phyloP scores from a whole-genome alignment of 1,284 basidiomycete genomes.

The Malassezia yamatoensis region DNA sequence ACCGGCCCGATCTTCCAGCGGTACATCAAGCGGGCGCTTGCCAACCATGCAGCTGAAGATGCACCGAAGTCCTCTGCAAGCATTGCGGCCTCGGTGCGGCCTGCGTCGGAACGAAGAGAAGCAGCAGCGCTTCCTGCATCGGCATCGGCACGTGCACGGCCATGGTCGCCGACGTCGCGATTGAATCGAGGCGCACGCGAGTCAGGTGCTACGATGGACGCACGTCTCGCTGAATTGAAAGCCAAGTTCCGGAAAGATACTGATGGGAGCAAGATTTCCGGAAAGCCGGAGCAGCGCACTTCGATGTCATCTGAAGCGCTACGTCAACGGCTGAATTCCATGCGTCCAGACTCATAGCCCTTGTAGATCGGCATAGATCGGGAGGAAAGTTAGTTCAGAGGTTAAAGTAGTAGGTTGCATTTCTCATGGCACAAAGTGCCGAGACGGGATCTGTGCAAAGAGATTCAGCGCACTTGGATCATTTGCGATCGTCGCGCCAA shows the following conservation, averaged over 20 bases:
- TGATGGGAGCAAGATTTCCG: not conserved
- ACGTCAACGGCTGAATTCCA: conserved; percentile 11
- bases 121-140: not conserved
- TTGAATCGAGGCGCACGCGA: not conserved
- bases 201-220: conserved; percentile 19
- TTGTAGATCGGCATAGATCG: not conserved
- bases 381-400: not conserved
- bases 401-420: too few species aligned
- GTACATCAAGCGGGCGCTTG: conserved; percentile 50
- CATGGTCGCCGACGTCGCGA: not conserved
- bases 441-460: too few species aligned
- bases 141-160: not conserved
- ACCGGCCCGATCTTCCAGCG: conserved; percentile 51
- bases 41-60: conserved; percentile 66
- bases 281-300: conserved; percentile 6
- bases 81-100: not conserved
- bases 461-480: too few species aligned
- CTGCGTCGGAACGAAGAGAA: conserved; percentile 50
- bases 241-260: conserved; percentile 29
- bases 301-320: conserved; percentile 15
- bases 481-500: too few species aligned
- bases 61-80: conserved; percentile 41
- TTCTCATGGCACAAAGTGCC: too few species aligned
- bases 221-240: conserved; percentile 34
- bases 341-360: conserved; percentile 10